Evolutionary conservation across 257 asterid species (phyloP), one percentile per base, ranked within the genome.

Genomic region (Lavandula angustifolia): DNA sequence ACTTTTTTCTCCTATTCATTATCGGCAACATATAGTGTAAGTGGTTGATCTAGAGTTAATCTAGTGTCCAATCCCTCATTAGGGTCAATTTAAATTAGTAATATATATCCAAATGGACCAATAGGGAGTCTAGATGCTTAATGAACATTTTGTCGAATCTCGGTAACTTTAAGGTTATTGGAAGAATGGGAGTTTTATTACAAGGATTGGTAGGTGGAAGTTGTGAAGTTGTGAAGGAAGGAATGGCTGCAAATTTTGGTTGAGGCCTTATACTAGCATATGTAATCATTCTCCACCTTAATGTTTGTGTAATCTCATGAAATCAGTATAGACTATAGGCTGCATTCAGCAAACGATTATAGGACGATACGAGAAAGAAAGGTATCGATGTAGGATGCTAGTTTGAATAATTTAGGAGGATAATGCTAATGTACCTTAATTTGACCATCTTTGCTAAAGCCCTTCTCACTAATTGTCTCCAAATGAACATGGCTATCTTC

Each of bases 381-480:
- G 18, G 46, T 44, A 62, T 61, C 7, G 29, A 4, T 16, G 27
- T 54, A 6, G 66, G 33, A 51, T 7, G 16, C 9, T 16, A 49
- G 6, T 60, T 60, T 33, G 6, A 44, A 11, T 12, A 3, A 10
- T 52, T 3, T 10, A 65, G 63, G 62, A 46, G 37, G 62, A 53
- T 54, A 54, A 53, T 62, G 57, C 72, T 54, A 54, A 53, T 62
- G 57, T 75, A 79, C 84, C 84, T 75, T 64, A 60, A 68, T 22
- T 47, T 66, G 61, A 73, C 82, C 76, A 77, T 54, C 78, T 47
- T 66, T 55, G 67, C 75, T 57, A 58, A 81, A 74, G 54, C 84
- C 88, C 63, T 74, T 72, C 69, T 81, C 84, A 68, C 70, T 79
- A 64, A 76, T 22, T 22, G 55, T 73, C 76, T 69, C 81, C 80